Evolutionary conservation across 2,329 filamentous ascomycete species (phyloP).

Genomic region (Calonectria multiphialidica): DNA sequence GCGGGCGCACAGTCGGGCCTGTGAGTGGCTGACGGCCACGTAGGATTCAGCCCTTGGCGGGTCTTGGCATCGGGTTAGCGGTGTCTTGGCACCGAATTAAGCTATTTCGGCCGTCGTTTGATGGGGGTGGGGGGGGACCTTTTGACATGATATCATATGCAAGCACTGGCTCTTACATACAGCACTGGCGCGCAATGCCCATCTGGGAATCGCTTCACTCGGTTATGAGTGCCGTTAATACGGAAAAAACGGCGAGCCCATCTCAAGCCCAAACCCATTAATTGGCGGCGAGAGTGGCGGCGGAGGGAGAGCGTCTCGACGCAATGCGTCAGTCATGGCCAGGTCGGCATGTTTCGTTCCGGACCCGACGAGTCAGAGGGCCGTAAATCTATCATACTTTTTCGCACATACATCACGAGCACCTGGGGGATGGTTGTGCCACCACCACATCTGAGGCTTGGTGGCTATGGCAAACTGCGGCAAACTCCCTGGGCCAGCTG

Average conservation of each 20-base stretch:
- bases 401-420: background rate
- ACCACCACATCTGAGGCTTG: too few relatives aligned
- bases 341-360: background rate
- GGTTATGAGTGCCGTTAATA: too few relatives aligned
- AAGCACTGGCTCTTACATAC: too few relatives aligned
- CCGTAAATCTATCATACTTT: background rate
- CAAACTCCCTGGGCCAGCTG: background rate
- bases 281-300: too few relatives aligned
- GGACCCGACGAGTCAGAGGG: background rate
- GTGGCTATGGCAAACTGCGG: background rate
- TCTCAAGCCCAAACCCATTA: too few relatives aligned
- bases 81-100: slow-evolving; percentile 1
- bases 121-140: background rate
- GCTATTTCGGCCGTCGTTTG: background rate
- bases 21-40: background rate
- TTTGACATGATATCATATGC: too few relatives aligned
- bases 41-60: background rate
- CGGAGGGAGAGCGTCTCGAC: too few relatives aligned
- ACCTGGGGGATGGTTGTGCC: background rate
- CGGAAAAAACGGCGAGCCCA: too few relatives aligned
- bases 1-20: background rate
- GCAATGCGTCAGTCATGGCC: background rate
- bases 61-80: slow-evolving; percentile 1
- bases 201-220: too few relatives aligned
- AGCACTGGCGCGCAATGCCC: too few relatives aligned